These are phyloP conservation scores for Houttuynia cordata DNA, from an alignment of 164 flowering plant species.

Conservation along the genomic window DNA sequence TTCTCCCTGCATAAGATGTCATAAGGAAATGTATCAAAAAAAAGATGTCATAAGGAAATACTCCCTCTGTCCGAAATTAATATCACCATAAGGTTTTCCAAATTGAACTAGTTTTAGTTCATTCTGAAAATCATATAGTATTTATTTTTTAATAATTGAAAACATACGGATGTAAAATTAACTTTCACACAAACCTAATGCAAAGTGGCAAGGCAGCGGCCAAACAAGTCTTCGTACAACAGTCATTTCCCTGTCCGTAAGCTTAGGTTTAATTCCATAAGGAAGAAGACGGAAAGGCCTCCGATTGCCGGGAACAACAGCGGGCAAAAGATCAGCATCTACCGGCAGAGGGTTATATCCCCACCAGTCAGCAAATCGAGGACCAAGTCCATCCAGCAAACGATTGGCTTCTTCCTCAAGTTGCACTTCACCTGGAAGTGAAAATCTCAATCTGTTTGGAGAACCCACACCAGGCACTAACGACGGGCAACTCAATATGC, in stretches of 20 bases:
- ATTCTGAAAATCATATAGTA: too few species aligned
- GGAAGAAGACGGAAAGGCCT: slow-evolving; percentile 95
- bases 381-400: slow-evolving; percentile 84
- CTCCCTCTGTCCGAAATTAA: too few species aligned
- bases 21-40: not conserved
- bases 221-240: slow-evolving; percentile 70
- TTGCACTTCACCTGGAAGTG: slow-evolving; percentile 70
- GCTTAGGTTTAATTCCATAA: slow-evolving; percentile 60
- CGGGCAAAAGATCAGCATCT: slow-evolving; percentile 95
- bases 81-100: too few species aligned
- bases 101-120: too few species aligned
- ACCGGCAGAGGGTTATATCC: slow-evolving; percentile 88
- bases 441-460: slow-evolving; percentile 62
- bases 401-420: slow-evolving; percentile 68
- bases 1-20: slow-evolving; percentile 46
- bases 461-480: slow-evolving; percentile 70
- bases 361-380: slow-evolving; percentile 97
- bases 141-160: too few species aligned
- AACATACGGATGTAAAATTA: not conserved
- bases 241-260: slow-evolving; percentile 93
- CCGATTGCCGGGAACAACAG: slow-evolving; percentile 62
- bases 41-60: not conserved
- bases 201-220: slow-evolving; percentile 87
- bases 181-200: slow-evolving; percentile 44
- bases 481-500: slow-evolving; percentile 15